Evolutionary conservation across 1,139 yeast species (phyloP), one percentile per base, ranked within the genome.

Genomic region (Blastobotrys persicus): DNA sequence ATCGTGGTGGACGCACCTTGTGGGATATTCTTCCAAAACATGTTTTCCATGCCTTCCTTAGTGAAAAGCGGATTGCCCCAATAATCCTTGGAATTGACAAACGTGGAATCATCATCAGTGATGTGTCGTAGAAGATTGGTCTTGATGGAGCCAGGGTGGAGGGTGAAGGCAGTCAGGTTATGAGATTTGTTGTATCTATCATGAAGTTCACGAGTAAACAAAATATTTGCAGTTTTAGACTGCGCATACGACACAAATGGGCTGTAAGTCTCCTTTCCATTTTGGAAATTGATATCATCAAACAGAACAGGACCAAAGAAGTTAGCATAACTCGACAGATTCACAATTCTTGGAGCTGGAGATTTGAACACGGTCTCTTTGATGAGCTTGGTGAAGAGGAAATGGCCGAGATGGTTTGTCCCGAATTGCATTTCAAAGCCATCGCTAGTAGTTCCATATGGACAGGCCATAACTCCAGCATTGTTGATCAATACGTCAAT

Each of bases 391-490:
- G 94, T 81, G 35, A 88, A 71, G 16, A 88, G 68, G 55, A 84
- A 85, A 41, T 89, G 95, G 0, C 94, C 78, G 6, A 88, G 70
- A 61, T 83, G 88, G 64, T 87, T 87, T 2, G 91, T 83, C 62
- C 87, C 95, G 52, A 86, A 68, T 62, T 87, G 95, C 28, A 86
- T 75, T 63, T 88, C 96, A 61, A 84, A 85, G 4, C 82, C 83
- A 61, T 88, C 95, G 20, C 68, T 68, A 0, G 96, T 85, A 26
- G 71, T 58, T 13, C 77, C 72, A 61, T 72, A 79, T 0, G 95
- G 94, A n/a, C 83, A 71, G 1, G 87, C 92, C 82, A 86, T 83
- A 2, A 85, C 81, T 1, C 95, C 95, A 0, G 96, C 94, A 63
- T 88, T 88, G 59, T 87, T 81, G 33, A 88, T 74, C 42, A 88